A percentile compares a stretch with the other conserved stretches of the same genome.
Conservation (phyloP, 768 basidiomycete genomes). For the Tulasnella sp. region DNA sequence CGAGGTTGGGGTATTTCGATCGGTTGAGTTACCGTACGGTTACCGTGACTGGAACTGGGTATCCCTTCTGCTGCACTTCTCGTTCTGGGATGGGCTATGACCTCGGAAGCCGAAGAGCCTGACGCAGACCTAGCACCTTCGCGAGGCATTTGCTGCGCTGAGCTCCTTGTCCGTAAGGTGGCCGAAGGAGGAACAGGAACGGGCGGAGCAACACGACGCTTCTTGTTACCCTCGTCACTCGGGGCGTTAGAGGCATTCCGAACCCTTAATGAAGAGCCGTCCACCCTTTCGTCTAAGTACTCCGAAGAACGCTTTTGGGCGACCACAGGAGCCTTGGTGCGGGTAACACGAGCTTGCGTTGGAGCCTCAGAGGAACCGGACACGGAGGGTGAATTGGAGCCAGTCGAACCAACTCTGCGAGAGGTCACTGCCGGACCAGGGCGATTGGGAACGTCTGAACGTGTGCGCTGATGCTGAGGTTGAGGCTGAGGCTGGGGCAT, state of each 20-base stretch:
- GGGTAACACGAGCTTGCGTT: background rate
- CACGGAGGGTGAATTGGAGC: constrained; percentile 9
- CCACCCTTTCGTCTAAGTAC: constrained; percentile 9
- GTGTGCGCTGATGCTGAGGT: background rate
- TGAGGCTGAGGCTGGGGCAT: background rate
- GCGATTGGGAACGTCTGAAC: background rate
- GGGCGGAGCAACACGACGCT: constrained; percentile 12
- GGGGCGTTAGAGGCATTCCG: background rate
- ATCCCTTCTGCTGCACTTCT: background rate
- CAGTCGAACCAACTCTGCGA: background rate
- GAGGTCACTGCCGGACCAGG: background rate
- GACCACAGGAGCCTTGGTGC: constrained; percentile 1
- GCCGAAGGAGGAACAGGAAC: background rate
- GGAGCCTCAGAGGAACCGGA: background rate
- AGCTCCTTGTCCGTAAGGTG: background rate
- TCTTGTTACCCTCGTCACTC: constrained; percentile 15
- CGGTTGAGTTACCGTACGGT: background rate
- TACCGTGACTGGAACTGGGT: background rate
- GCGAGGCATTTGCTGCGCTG: background rate
- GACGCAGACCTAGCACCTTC: background rate
- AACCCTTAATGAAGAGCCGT: background rate
- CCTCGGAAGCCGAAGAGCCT: constrained; percentile 4
- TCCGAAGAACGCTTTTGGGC: constrained; percentile 23
- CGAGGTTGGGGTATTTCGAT: background rate
- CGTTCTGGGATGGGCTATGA: background rate